Conservation (phyloP, 73 alveolate species). For the Tetrahymena elliotti region DNA sequence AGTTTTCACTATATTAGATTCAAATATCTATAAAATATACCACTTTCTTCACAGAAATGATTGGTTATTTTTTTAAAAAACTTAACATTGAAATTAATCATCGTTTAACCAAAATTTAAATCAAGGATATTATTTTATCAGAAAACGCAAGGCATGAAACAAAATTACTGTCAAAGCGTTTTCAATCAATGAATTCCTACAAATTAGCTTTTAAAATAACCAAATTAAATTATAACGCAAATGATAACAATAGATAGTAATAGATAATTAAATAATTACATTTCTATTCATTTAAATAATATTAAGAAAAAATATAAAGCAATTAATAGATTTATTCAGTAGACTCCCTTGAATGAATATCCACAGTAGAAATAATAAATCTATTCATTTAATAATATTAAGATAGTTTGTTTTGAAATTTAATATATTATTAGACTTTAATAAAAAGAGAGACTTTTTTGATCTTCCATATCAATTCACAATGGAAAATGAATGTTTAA, state of each 20-base stretch:
- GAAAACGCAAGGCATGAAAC: not conserved
- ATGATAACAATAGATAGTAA: too few species aligned
- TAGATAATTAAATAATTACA: not conserved
- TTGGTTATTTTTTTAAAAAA: not conserved
- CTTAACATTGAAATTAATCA: too few species aligned
- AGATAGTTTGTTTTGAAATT: not conserved
- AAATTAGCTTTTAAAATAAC: too few species aligned
- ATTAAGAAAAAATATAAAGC: not conserved
- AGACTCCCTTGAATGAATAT: not conserved
- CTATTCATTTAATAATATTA: too few species aligned
- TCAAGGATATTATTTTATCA: not conserved
- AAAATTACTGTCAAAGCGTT: not conserved
- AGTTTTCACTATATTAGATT: not conserved
- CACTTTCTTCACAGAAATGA: not conserved
- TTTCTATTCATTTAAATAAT: too few species aligned
- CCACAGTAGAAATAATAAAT: not conserved
- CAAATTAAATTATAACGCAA: not conserved
- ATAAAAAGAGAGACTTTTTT: too few species aligned
- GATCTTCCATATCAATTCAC: too few species aligned
- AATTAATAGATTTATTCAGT: not conserved
- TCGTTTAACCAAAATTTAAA: too few species aligned
- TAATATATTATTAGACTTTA: too few species aligned
- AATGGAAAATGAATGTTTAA: too few species aligned
- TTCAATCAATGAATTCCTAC: not conserved
- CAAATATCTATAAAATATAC: too few species aligned